Conservation (phyloP, 176 grass and related monocot species). For the Urochloa ruziziensis region DNA sequence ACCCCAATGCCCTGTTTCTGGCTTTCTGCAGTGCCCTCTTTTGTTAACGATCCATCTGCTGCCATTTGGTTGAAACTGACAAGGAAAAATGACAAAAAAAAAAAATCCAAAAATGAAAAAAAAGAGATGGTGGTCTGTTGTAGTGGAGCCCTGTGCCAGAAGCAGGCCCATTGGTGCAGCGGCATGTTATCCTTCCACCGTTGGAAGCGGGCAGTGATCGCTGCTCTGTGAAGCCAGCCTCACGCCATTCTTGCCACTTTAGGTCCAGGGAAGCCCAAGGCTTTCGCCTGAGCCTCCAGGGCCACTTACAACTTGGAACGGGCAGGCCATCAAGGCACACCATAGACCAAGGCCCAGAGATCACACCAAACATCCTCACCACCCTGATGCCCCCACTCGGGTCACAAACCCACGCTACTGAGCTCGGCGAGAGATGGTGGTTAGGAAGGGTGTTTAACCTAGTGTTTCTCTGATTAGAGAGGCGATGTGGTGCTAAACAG, state of each 20-base stretch:
- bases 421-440: not conserved
- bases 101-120: not conserved
- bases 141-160: not conserved
- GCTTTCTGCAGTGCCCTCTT: no score
- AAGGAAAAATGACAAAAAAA: not conserved
- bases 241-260: slow-evolving; percentile 4
- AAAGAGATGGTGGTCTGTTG: not conserved
- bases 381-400: not conserved
- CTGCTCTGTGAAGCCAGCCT: slow-evolving; percentile 56
- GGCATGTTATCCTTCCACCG: slow-evolving; percentile 40
- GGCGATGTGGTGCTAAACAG: not conserved
- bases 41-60: no score
- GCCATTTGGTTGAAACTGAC: no score
- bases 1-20: no score
- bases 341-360: not conserved
- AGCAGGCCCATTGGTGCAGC: not conserved
- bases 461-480: not conserved
- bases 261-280: not conserved
- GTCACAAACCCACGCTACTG: not conserved
- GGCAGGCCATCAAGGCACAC: not conserved
- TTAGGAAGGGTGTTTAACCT: not conserved
- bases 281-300: not conserved
- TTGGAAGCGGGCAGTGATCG: slow-evolving; percentile 34
- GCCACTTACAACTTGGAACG: not conserved
- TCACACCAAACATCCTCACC: not conserved